A percentile compares a stretch with the other conserved stretches of the same genome.
These are phyloP conservation scores for Schoenoplectus triqueter DNA, from an alignment of 202 grass and related monocot genomes.

Conservation along the genomic window DNA sequence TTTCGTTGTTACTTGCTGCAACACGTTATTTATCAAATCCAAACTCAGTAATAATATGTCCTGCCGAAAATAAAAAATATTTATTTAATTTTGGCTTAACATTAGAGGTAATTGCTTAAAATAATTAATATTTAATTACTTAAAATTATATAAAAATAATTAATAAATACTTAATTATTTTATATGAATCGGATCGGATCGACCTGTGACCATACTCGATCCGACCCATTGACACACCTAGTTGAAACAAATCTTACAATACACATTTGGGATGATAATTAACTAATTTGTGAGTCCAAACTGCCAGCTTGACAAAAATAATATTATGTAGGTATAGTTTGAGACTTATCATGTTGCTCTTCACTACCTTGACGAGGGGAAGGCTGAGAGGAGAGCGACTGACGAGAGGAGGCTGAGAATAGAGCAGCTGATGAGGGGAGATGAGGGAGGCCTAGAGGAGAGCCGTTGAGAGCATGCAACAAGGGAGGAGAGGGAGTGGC, in stretches of 20 bases:
- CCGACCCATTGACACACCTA: background rate
- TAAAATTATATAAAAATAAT: too few species aligned
- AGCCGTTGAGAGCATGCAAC: too few species aligned
- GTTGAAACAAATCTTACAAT: slow-evolving; percentile 38
- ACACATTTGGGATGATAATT: background rate
- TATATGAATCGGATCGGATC: too few species aligned
- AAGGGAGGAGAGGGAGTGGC: too few species aligned
- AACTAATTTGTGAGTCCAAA: background rate
- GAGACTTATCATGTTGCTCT: background rate
- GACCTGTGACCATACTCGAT: too few species aligned
- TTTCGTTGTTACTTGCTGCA: slow-evolving; percentile 35
- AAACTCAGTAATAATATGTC: slow-evolving; percentile 98
- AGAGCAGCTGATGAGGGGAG: too few species aligned
- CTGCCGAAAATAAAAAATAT: slow-evolving; percentile 44
- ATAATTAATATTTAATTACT: slow-evolving; percentile 15
- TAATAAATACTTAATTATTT: too few species aligned
- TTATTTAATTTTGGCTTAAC: background rate
- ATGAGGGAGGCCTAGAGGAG: too few species aligned
- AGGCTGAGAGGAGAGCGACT: too few species aligned
- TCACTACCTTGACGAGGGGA: background rate
- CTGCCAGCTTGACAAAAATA: background rate
- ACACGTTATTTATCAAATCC: slow-evolving; percentile 71
- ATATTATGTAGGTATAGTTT: too few species aligned
- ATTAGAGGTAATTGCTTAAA: background rate
- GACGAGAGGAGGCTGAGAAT: too few species aligned